These are phyloP conservation scores for Hyparrhenia diplandra DNA, from an alignment of 176 grass and related monocot genomes.

Conservation along the genomic window DNA sequence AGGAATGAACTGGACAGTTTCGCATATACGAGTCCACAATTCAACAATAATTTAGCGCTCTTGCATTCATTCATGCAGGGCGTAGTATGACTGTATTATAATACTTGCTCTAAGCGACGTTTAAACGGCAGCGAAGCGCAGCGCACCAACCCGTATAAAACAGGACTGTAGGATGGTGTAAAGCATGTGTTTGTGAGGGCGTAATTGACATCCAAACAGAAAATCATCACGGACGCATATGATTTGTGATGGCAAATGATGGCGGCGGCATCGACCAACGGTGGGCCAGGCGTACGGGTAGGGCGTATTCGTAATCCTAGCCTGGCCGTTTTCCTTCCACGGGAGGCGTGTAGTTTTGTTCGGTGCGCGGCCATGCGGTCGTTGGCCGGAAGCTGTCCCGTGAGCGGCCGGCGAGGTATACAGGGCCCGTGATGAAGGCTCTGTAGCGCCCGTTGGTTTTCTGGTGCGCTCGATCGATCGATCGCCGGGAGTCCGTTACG, in stretches of 20 bases:
- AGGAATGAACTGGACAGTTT: neutral
- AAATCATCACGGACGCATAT: neutral
- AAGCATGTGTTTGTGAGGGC: too few species aligned
- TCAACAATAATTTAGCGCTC: neutral
- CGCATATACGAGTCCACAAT: neutral
- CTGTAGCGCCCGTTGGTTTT: neutral
- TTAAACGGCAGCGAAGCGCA: neutral
- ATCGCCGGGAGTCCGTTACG: neutral
- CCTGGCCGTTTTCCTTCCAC: too few species aligned
- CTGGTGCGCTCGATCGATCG: neutral
- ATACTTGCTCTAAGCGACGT: constrained; percentile 1
- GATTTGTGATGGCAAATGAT: neutral
- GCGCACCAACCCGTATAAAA: neutral
- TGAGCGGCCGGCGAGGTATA: neutral
- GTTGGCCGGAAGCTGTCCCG: constrained; percentile 21
- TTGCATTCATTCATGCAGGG: neutral
- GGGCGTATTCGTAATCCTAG: too few species aligned
- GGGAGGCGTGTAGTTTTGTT: constrained; percentile 39
- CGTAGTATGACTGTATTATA: too few species aligned
- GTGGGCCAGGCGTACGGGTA: neutral
- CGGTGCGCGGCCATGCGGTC: constrained; percentile 13
- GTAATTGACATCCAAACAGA: neutral
- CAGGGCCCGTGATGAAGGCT: constrained; percentile 2
- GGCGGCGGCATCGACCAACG: neutral
- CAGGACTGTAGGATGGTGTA: neutral